Conservation (phyloP, 1,284 basidiomycete genomes). For the Malassezia nana region DNA sequence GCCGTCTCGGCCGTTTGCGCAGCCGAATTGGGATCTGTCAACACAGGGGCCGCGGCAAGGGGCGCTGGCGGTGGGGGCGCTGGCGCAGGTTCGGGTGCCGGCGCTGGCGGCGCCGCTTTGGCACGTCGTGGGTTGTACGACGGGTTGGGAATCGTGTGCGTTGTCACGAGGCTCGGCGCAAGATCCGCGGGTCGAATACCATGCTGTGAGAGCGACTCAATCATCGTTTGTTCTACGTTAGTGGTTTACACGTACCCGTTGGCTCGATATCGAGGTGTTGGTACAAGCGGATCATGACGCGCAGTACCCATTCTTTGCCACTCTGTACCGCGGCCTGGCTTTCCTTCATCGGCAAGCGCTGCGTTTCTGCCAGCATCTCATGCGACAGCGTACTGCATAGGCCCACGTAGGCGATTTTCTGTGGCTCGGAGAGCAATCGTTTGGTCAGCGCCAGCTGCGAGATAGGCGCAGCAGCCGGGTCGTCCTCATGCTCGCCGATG, state of each 20-base stretch:
- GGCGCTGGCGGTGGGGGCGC: not conserved
- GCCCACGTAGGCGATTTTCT: constrained; percentile 47
- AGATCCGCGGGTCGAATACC: constrained; percentile 43
- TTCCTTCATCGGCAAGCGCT: not conserved
- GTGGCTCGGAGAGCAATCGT: constrained; percentile 39
- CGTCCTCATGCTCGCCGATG: constrained; percentile 26
- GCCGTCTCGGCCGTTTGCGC: constrained; percentile 26
- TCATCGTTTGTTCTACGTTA: constrained; percentile 41
- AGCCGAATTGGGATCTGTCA: constrained; percentile 40
- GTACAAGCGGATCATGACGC: constrained; percentile 44
- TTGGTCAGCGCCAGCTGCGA: constrained; percentile 47
- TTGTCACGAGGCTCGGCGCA: constrained; percentile 41
- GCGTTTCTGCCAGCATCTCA: constrained; percentile 33
- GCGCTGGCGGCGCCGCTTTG: not conserved
- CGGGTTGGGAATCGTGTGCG: constrained; percentile 42
- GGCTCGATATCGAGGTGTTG: constrained; percentile 47
- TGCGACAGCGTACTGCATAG: constrained; percentile 39
- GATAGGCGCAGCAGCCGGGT: constrained; percentile 34
- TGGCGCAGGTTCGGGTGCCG: not conserved
- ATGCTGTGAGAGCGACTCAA: constrained; percentile 42
- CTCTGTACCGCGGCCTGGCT: constrained; percentile 22
- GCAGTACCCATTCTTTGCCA: constrained; percentile 37
- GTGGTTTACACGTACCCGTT: constrained; percentile 18
- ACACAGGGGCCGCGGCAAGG: not conserved
- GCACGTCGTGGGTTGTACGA: constrained; percentile 32